Evolutionary conservation across 1,284 basidiomycete genomes (phyloP).

Genomic region (Cutaneotrichosporon daszewskae): DNA sequence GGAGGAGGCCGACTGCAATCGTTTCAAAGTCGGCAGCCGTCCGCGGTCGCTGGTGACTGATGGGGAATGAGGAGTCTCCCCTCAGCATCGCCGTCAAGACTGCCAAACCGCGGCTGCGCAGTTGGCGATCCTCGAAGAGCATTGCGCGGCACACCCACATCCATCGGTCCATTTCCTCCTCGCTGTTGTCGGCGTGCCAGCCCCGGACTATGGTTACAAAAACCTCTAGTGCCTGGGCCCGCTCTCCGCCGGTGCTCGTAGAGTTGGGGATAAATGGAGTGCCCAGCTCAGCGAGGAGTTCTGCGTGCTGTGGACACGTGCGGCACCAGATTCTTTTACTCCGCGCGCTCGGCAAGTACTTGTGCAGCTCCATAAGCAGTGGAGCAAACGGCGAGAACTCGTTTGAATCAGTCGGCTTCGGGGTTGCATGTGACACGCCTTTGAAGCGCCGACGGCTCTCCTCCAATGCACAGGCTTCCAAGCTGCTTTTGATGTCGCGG

Average conservation of each 20-base stretch:
- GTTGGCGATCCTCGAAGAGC: conserved; percentile 25
- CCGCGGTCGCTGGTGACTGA: conserved; percentile 19
- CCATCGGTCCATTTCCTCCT: conserved; percentile 41
- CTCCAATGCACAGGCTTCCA: conserved; percentile 36
- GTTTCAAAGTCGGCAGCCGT: conserved; percentile 26
- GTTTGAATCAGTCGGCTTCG: neutral
- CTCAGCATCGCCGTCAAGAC: conserved; percentile 31
- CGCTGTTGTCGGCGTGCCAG: conserved; percentile 36
- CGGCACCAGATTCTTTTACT: conserved; percentile 38
- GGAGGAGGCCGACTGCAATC: conserved; percentile 25
- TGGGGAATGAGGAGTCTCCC: conserved; percentile 25
- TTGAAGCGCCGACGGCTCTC: conserved; percentile 29
- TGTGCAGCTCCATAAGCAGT: conserved; percentile 37
- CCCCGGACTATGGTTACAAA: conserved; percentile 37
- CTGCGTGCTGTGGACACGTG: conserved; percentile 40
- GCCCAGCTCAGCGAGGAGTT: conserved; percentile 39
- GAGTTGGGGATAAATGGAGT: conserved; percentile 31
- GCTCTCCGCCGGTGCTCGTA: conserved; percentile 29
- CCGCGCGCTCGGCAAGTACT: conserved; percentile 34
- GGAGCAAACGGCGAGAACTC: conserved; percentile 39
- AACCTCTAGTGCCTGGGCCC: conserved; percentile 40
- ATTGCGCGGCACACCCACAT: conserved; percentile 39
- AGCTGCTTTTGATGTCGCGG: conserved; percentile 34
- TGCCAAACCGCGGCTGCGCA: conserved; percentile 31
- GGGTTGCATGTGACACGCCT: conserved; percentile 6